Percentiles rank a stretch among this genome's conserved stretches.
These are phyloP conservation scores for Penicillium hordei DNA, from an alignment of 2,329 filamentous ascomycete species.

Conservation along the genomic window DNA sequence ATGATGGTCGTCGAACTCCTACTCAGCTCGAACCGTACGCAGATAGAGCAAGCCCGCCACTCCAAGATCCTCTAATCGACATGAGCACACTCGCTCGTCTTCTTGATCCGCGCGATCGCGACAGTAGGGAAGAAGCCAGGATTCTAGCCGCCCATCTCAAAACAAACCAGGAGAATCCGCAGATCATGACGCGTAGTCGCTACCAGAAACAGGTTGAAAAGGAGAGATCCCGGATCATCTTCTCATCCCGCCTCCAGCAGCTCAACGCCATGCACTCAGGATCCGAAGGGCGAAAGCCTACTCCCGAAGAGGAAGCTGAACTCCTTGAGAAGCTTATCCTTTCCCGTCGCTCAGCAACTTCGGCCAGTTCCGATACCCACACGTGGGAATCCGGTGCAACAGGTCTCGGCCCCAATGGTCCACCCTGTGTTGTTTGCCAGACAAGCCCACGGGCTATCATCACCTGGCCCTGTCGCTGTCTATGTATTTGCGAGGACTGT, in stretches of 20 bases:
- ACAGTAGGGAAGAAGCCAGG: conserved; percentile 77
- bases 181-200: conserved; percentile 76
- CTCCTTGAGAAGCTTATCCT: conserved; percentile 61
- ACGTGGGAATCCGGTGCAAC: conserved; percentile 71
- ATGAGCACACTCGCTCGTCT: conserved; percentile 72
- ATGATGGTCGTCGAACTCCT: conserved; percentile 64
- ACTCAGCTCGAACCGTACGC: conserved; percentile 64
- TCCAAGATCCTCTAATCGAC: conserved; percentile 63
- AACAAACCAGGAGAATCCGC: conserved; percentile 50
- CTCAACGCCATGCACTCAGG: conserved; percentile 10
- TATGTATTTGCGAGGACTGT: conserved; percentile 93
- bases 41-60: conserved; percentile 52
- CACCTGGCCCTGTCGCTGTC: conserved; percentile 93
- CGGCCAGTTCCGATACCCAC: conserved; percentile 15
- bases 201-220: conserved; percentile 68
- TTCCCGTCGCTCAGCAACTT: conserved; percentile 46
- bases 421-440: conserved; percentile 93
- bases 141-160: conserved; percentile 77
- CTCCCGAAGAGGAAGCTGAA: conserved; percentile 56
- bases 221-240: conserved; percentile 68
- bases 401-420: conserved; percentile 70
- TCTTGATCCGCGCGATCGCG: conserved; percentile 73
- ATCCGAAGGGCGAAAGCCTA: conserved; percentile 35
- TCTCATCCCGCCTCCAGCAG: conserved; percentile 46
- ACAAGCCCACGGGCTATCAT: conserved; percentile 81